phyloP scores from a whole-genome alignment of 495 filamentous ascomycete genomes.

The Talaromyces adpressus region DNA sequence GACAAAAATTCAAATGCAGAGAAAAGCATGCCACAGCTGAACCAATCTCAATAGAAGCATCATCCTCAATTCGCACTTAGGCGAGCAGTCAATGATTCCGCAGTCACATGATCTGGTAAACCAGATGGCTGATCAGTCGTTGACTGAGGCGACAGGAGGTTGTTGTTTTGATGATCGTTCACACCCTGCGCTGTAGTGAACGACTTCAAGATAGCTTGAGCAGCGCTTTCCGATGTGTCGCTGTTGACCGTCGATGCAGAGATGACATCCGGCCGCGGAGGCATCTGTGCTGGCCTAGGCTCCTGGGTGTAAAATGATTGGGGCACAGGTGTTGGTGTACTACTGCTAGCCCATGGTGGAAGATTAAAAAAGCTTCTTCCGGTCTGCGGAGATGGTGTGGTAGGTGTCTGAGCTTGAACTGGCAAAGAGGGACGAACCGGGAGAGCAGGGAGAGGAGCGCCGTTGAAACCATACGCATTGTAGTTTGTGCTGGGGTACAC shows the following conservation, averaged over 20 bases:
- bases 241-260: not conserved
- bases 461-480: not conserved
- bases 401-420: not conserved
- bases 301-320: not conserved
- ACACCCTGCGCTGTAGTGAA: not conserved
- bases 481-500: slow-evolving; percentile 4
- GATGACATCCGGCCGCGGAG: not conserved
- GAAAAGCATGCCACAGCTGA: not conserved
- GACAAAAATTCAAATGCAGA: not conserved
- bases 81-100: not conserved
- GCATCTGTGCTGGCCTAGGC: not conserved
- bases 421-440: not conserved
- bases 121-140: not conserved
- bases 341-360: not conserved
- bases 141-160: not conserved
- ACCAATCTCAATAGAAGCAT: not conserved
- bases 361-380: not conserved
- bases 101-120: not conserved
- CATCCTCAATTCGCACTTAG: not conserved
- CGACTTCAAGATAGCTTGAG: not conserved
- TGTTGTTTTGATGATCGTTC: not conserved
- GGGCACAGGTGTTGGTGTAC: not conserved
- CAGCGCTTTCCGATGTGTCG: not conserved
- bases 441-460: not conserved
- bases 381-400: not conserved